Conservation (phyloP, 805 yeast genomes). For the Clavispora vitiphila region DNA sequence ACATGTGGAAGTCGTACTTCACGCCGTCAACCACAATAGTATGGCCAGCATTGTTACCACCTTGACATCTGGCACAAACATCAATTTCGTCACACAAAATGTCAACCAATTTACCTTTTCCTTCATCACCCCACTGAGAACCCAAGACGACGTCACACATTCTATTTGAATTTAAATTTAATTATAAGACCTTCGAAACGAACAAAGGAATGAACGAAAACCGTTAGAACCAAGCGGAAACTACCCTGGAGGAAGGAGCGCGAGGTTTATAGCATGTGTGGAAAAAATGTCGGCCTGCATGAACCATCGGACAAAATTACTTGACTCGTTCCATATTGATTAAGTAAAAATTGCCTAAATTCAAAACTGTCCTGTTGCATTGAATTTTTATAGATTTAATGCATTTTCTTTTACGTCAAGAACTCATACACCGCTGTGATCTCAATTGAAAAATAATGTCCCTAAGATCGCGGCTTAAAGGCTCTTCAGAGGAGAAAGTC, state of each 20-base stretch:
- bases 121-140: conserved; percentile 99
- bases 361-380: too few species aligned
- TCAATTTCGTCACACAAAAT: conserved; percentile 91
- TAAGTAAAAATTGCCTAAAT: neutral
- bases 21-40: conserved; percentile 87
- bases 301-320: neutral
- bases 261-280: neutral
- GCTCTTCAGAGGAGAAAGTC: too few species aligned
- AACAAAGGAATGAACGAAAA: conserved; percentile 23
- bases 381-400: too few species aligned
- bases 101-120: conserved; percentile 97
- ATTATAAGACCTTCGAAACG: conserved; percentile 12
- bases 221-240: conserved; percentile 24
- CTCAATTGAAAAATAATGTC: too few species aligned
- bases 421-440: too few species aligned
- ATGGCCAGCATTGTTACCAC: conserved; percentile 99
- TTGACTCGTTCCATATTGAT: neutral
- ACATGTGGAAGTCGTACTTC: conserved; percentile 97
- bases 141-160: conserved; percentile 95
- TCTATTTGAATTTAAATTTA: conserved; percentile 1
- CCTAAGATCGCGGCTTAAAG: too few species aligned
- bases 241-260: neutral
- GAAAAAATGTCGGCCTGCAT: too few species aligned
- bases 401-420: too few species aligned
- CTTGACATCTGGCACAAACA: conserved; percentile 96